Base-by-base conservation (phyloP, 768 basidiomycete genomes). In the Lactarius sanguifluus region DNA sequence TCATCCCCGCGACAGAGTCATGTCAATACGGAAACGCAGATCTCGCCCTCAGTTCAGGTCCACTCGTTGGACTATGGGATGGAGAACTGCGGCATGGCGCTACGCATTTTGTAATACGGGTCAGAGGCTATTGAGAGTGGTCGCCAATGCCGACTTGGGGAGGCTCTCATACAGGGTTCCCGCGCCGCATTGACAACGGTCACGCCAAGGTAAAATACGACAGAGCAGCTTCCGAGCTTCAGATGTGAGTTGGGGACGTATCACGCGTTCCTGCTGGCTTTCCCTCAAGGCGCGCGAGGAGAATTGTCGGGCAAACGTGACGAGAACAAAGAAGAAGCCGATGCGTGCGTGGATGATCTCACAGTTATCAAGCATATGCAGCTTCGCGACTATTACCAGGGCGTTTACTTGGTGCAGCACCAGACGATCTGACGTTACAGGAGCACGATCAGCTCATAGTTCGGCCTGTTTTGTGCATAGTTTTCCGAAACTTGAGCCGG, bases 151-250 rank as follows among this genome's bases (percentile, higher is more conserved):
- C 3, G 57, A 66, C n/a, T 32, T 62, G 40, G 50, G 5, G 7
- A 54, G 40, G n/a, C 23, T 66, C 12, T 62, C 61, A 16, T 43
- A 52, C 40, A 36, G 34, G 23, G 38, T 41, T 59, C 20, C 52
- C 66, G 3, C 40, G 50, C 25, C 57, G 58, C 25, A 23, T 64
- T n/a, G 47, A 38, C 5, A 63, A 55, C 43, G 54, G 56, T 67
- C 41, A 64, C 62, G 20, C 52, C 41, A 3, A 67, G 25, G 13
- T 59, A 38, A 61, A 58, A 66, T 12, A 34, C 25, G 12, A 63
- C 34, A 13, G 57, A 59, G 40, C 23, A 18, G 5, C 40, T 54
- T 2, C 66, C 57, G 13, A 30, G 50, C 40, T 67, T 67, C 23
- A 15, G 32, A 34, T 34, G 32, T 3, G 28, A 30, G 1, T 63